Percentiles rank a stretch among this genome's conserved stretches.
Conservation (phyloP, 441 rosid genomes). For the Manihot esculenta region DNA sequence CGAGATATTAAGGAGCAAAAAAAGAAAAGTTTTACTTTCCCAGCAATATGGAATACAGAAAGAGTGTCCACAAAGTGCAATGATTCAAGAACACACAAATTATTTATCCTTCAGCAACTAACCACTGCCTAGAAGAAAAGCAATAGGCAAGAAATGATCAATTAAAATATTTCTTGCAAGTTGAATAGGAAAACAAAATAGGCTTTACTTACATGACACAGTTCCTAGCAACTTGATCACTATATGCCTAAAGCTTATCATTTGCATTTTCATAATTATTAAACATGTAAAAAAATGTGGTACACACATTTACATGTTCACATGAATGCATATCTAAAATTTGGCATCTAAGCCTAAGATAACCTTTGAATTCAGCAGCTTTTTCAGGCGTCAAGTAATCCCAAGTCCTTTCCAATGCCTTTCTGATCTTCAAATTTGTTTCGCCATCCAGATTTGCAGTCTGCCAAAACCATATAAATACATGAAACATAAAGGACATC, state of each 20-base stretch:
- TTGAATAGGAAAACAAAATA: not conserved
- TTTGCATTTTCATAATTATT: not conserved
- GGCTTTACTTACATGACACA: not conserved
- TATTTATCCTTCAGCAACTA: not conserved
- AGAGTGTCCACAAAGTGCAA: not conserved
- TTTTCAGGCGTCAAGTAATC: conserved; percentile 88
- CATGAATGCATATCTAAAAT: not conserved
- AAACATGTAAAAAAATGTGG: not conserved
- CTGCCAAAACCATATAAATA: conserved; percentile 39
- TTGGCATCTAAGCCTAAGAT: not conserved
- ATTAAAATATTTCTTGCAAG: not conserved
- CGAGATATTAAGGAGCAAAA: not conserved
- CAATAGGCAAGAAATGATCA: not conserved
- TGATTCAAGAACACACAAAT: not conserved
- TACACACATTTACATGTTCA: not conserved
- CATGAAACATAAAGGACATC: conserved; percentile 10
- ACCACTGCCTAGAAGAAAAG: not conserved
- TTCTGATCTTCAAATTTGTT: conserved; percentile 98
- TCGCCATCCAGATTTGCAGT: conserved; percentile 99
- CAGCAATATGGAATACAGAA: not conserved
- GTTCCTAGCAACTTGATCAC: not conserved
- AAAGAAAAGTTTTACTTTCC: not conserved
- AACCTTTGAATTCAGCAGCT: conserved; percentile 91
- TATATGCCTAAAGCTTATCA: too few relatives aligned
- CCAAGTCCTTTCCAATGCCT: conserved; percentile 98